Evolutionary conservation across 768 basidiomycete species (phyloP).

Genomic region (Leucocoprinus sp.): DNA sequence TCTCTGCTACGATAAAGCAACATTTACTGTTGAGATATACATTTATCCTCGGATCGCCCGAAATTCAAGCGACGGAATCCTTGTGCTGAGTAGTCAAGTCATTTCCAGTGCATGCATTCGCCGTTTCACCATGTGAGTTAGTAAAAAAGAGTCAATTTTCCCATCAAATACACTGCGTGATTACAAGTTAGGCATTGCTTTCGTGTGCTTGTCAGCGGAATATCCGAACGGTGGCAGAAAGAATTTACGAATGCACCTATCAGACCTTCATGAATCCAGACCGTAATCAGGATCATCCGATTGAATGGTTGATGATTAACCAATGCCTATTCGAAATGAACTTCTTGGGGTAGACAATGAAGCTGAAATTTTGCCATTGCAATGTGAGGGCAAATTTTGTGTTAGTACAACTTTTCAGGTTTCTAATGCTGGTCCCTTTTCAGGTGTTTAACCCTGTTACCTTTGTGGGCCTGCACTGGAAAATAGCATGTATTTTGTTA

Average conservation of each 20-base stretch:
- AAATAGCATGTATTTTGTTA: constrained; percentile 2
- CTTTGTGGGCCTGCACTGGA: constrained; percentile 2
- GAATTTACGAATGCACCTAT: neutral
- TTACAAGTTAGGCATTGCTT: constrained; percentile 8
- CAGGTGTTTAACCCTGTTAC: neutral
- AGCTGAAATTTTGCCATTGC: neutral
- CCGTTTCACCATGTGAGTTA: neutral
- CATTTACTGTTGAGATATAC: neutral
- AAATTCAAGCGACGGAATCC: constrained; percentile 4
- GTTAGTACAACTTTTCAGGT: neutral
- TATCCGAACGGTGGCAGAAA: neutral
- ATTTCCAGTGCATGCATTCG: neutral
- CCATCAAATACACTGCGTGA: neutral
- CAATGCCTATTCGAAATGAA: neutral
- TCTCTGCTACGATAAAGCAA: neutral
- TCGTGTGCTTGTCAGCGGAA: constrained; percentile 1
- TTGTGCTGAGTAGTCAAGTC: neutral
- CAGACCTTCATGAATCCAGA: constrained; percentile 9
- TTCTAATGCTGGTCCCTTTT: constrained; percentile 3
- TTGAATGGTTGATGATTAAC: neutral
- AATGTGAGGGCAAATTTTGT: neutral
- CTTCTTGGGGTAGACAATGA: neutral
- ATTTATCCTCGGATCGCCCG: constrained; percentile 7
- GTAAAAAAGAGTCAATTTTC: constrained; percentile 7
- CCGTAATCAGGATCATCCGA: neutral